Conservation (phyloP, 805 yeast genomes). For the Ogataea wickerhamii region DNA sequence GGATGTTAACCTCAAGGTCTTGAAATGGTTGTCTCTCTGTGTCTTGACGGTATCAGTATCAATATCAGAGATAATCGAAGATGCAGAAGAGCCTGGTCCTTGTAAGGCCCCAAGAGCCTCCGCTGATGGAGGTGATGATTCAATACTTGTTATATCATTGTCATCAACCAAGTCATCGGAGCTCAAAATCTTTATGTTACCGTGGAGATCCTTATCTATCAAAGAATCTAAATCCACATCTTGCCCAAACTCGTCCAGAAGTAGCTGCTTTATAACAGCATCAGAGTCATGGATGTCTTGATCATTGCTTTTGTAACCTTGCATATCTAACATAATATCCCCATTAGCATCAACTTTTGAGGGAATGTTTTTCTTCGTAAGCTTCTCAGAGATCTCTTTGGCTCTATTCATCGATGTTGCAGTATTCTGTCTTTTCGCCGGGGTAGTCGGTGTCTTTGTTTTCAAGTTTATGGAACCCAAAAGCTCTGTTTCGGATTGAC, state of each 20-base stretch:
- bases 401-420: slow-evolving; percentile 47
- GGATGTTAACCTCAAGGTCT: slow-evolving; percentile 84
- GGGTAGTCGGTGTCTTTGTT: slow-evolving; percentile 32
- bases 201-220: slow-evolving; percentile 58
- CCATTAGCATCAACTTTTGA: slow-evolving; percentile 86
- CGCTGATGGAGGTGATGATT: slow-evolving; percentile 7
- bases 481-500: slow-evolving; percentile 12
- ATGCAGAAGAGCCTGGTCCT: slow-evolving; percentile 21
- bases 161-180: slow-evolving; percentile 23
- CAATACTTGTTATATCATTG: slow-evolving; percentile 11
- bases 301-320: slow-evolving; percentile 88
- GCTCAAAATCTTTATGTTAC: slow-evolving; percentile 55
- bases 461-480: slow-evolving; percentile 20
- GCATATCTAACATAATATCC: slow-evolving; percentile 86
- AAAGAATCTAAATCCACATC: slow-evolving; percentile 44
- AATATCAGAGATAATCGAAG: slow-evolving; percentile 26
- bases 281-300: slow-evolving; percentile 75
- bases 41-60: slow-evolving; percentile 23
- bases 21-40: slow-evolving; percentile 50
- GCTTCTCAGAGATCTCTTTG: slow-evolving; percentile 57
- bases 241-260: slow-evolving; percentile 70
- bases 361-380: slow-evolving; percentile 75
- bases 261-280: slow-evolving; percentile 64
- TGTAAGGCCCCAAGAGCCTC: slow-evolving; percentile 7
- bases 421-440: slow-evolving; percentile 10